Evolutionary conservation across 2,329 filamentous ascomycete species (phyloP).

Genomic region (Talaromyces verruculosus): DNA sequence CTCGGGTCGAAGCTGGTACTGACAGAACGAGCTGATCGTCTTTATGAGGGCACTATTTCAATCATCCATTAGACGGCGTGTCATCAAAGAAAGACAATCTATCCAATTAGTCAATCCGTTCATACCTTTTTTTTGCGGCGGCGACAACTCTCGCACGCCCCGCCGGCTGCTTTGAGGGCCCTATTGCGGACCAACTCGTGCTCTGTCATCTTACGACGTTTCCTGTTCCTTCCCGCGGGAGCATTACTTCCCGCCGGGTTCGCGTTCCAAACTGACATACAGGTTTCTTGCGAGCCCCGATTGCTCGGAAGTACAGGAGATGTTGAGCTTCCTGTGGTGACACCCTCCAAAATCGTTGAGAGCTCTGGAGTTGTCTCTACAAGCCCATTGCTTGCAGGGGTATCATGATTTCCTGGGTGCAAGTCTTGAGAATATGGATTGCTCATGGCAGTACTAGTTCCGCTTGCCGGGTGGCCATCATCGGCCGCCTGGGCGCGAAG

Average conservation of each 20-base stretch:
- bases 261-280: slow-evolving; percentile 3
- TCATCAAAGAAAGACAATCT: not conserved
- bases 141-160: slow-evolving; percentile 11
- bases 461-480: not conserved
- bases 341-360: not conserved
- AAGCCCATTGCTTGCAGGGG: too few relatives aligned
- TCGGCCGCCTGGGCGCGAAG: not conserved
- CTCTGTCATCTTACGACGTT: not conserved
- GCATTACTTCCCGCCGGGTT: not conserved
- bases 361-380: not conserved
- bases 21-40: not conserved
- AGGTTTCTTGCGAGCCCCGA: not conserved
- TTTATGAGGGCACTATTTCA: slow-evolving; percentile 4
- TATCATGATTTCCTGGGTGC: not conserved
- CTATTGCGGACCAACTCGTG: not conserved
- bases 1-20: not conserved
- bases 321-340: not conserved
- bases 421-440: not conserved
- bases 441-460: not conserved
- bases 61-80: not conserved
- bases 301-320: not conserved
- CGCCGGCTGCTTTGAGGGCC: slow-evolving; percentile 12
- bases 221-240: not conserved
- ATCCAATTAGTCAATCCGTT: not conserved
- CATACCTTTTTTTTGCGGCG: slow-evolving; percentile 17